These are phyloP conservation scores for Tylopilus vinaceipallidus DNA, from an alignment of 768 basidiomycete species.

Conservation along the genomic window DNA sequence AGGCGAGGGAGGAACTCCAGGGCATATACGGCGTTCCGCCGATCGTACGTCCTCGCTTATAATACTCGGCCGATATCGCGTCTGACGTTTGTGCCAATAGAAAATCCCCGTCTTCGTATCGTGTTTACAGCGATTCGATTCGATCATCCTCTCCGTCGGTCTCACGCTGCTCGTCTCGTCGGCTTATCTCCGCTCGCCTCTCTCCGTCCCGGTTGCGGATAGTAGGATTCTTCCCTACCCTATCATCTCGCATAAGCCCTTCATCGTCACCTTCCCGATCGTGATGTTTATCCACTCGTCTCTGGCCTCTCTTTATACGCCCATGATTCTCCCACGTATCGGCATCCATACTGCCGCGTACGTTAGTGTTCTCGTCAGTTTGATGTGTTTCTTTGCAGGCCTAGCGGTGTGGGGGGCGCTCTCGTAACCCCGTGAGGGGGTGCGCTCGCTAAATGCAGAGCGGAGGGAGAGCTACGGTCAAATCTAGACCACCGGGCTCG, in stretches of 20 bases:
- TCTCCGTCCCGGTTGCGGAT: constrained; percentile 33
- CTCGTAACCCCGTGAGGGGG: constrained; percentile 29
- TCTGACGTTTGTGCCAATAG: constrained; percentile 36
- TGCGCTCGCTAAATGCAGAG: neutral
- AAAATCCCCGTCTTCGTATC: constrained; percentile 77
- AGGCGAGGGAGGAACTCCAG: constrained; percentile 73
- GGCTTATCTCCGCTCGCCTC: constrained; percentile 56
- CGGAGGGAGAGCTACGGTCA: neutral
- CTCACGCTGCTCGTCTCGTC: constrained; percentile 51
- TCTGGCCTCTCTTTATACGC: constrained; percentile 64
- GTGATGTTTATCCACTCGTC: constrained; percentile 49
- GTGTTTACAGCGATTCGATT: constrained; percentile 73
- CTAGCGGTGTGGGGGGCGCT: constrained; percentile 72
- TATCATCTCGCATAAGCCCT: constrained; percentile 31
- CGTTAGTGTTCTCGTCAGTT: constrained; percentile 58
- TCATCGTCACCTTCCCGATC: constrained; percentile 42
- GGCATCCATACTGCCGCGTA: constrained; percentile 80
- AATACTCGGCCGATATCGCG: neutral
- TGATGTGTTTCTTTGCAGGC: constrained; percentile 71
- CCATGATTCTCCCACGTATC: constrained; percentile 63
- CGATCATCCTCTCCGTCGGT: constrained; percentile 68
- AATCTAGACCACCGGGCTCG: neutral
- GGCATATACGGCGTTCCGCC: constrained; percentile 77
- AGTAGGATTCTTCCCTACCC: constrained; percentile 14
- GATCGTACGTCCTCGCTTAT: constrained; percentile 50